phyloP scores from a whole-genome alignment of 345 rosid species.

The Eucalyptus polyanthemos region DNA sequence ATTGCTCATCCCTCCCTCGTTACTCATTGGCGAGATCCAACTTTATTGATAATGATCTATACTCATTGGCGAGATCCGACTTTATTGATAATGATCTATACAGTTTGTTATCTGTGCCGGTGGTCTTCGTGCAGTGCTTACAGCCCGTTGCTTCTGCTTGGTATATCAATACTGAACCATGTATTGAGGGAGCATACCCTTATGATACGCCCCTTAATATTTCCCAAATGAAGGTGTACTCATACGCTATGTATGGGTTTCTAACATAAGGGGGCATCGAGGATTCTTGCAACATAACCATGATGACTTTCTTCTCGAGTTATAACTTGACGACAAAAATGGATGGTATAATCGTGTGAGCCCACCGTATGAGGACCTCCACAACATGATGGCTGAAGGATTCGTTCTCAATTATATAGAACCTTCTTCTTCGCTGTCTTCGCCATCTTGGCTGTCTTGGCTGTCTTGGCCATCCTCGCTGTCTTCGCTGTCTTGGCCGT shows the following conservation, averaged over 20 bases:
- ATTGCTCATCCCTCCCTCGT: not conserved
- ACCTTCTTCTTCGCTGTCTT: accelerated
- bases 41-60: not conserved
- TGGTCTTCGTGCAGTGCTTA: too few species aligned
- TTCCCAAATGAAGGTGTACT: too few species aligned
- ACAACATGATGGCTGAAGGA: not conserved
- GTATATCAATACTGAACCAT: too few species aligned
- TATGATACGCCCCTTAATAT: too few species aligned
- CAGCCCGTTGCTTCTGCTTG: too few species aligned
- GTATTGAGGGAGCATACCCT: too few species aligned
- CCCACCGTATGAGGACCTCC: accelerated
- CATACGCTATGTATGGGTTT: accelerated
- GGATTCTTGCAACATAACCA: not conserved
- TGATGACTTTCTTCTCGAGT: too few species aligned
- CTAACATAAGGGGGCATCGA: not conserved
- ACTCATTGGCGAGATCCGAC: too few species aligned
- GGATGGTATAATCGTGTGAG: too few species aligned
- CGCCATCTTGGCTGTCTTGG: accelerated
- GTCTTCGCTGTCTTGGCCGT: accelerated
- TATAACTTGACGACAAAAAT: accelerated
- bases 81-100: too few species aligned
- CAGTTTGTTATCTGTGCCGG: too few species aligned
- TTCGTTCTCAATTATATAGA: accelerated
- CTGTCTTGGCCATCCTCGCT: too few species aligned
- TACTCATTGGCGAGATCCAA: accelerated